Conservation (phyloP, 1,284 basidiomycete species). For the Cystobasidium sp. region DNA sequence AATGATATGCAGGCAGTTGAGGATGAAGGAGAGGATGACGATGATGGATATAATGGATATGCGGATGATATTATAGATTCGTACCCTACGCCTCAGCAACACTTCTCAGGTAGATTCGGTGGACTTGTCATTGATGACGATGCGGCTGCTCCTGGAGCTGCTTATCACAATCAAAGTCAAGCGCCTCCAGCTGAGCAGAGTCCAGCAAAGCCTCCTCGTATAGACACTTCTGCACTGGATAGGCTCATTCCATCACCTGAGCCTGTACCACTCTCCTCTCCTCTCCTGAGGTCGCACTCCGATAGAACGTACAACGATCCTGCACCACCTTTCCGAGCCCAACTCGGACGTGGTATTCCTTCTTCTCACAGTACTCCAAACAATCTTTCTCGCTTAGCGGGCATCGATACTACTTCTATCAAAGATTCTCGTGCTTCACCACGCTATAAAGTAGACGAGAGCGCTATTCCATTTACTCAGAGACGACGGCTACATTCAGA, state of each 20-base stretch:
- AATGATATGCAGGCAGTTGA: background rate
- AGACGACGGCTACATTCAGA: background rate
- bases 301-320: background rate
- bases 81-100: constrained; percentile 35
- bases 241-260: constrained; percentile 2
- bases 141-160: background rate
- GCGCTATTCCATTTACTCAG: constrained; percentile 5
- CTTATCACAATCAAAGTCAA: constrained; percentile 5
- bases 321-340: background rate
- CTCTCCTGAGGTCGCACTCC: constrained; percentile 4
- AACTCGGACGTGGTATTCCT: constrained; percentile 13
- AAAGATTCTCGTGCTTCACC: background rate
- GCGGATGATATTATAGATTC: constrained; percentile 42
- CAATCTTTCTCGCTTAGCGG: constrained; percentile 12
- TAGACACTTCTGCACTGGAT: background rate
- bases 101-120: constrained; percentile 34
- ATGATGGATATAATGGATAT: constrained; percentile 12
- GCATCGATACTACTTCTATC: background rate
- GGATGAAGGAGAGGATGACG: constrained; percentile 10
- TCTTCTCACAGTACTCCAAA: constrained; percentile 29
- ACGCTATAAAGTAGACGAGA: constrained; percentile 11
- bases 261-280: background rate
- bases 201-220: background rate
- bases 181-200: background rate
- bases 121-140: constrained; percentile 40